Conservation (phyloP, 306 rosid species). For the Psophocarpus tetragonolobus region DNA sequence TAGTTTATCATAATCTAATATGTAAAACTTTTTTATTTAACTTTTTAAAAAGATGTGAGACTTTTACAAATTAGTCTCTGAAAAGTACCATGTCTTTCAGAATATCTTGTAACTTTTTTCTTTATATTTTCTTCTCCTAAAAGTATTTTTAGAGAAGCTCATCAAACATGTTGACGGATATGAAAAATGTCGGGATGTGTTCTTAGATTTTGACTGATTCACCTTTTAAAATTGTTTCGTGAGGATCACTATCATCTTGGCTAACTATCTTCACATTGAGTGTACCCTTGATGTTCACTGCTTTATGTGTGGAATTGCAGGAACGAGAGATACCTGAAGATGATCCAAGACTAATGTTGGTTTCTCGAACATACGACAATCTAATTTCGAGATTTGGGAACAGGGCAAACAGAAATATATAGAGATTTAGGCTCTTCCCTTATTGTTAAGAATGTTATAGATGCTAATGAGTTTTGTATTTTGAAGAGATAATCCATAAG, state of each 20-base stretch:
- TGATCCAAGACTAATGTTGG: conserved; percentile 74
- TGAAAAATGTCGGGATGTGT: not conserved
- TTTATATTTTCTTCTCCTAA: too few species aligned
- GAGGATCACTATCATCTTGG: not conserved
- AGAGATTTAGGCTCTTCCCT: not conserved
- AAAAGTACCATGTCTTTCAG: too few species aligned
- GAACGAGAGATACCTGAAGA: conserved; percentile 76
- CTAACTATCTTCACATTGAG: not conserved
- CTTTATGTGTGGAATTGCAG: conserved; percentile 44
- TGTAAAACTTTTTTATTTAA: too few species aligned
- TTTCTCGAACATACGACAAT: conserved; percentile 45
- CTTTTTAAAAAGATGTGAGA: too few species aligned
- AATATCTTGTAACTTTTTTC: too few species aligned
- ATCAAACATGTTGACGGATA: too few species aligned
- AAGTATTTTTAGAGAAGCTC: too few species aligned
- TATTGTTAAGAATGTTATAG: conserved; percentile 19
- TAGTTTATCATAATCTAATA: too few species aligned
- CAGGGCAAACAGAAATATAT: conserved; percentile 9
- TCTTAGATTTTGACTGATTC: not conserved
- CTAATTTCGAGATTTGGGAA: conserved; percentile 44
- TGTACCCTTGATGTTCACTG: conserved; percentile 11
- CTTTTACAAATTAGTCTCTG: too few species aligned
- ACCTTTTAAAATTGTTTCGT: not conserved
- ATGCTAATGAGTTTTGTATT: conserved; percentile 8
- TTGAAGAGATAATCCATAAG: not conserved